A percentile compares a stretch with the other conserved stretches of the same genome.
Evolutionary conservation across 768 basidiomycete species (phyloP).

Genomic region (Ramaria sp.): DNA sequence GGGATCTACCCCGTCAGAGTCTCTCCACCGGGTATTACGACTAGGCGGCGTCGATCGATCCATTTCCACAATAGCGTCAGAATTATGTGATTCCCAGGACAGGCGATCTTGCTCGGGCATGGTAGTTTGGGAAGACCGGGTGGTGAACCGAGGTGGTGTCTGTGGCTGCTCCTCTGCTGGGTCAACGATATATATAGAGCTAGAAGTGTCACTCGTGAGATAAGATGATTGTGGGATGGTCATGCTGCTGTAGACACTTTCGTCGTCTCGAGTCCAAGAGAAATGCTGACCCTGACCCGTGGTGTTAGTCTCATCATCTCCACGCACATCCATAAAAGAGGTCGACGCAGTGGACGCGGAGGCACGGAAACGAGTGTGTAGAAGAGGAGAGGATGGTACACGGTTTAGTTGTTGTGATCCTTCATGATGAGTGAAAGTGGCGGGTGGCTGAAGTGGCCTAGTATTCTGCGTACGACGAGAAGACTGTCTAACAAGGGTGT

Average conservation of each 20-base stretch:
- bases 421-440: background rate
- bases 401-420: background rate
- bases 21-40: slow-evolving; percentile 9
- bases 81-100: background rate
- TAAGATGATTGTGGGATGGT: slow-evolving; percentile 19
- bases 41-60: slow-evolving; percentile 4
- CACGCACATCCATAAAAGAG: slow-evolving; percentile 22
- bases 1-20: slow-evolving; percentile 13
- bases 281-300: background rate
- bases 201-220: background rate
- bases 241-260: slow-evolving; percentile 31
- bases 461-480: slow-evolving; percentile 23
- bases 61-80: background rate
- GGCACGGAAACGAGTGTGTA: slow-evolving; percentile 36
- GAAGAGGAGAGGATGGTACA: slow-evolving; percentile 33
- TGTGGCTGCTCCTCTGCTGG: background rate
- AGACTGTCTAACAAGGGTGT: slow-evolving; percentile 44
- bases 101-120: background rate
- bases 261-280: slow-evolving; percentile 20
- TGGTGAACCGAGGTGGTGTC: background rate
- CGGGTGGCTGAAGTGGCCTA: background rate
- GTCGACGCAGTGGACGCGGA: slow-evolving; percentile 26
- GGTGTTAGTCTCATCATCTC: slow-evolving; percentile 21
- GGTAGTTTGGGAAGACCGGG: background rate
- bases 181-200: slow-evolving; percentile 1